Conservation (phyloP, 257 asterid genomes). For the Ehretia macrophylla region DNA sequence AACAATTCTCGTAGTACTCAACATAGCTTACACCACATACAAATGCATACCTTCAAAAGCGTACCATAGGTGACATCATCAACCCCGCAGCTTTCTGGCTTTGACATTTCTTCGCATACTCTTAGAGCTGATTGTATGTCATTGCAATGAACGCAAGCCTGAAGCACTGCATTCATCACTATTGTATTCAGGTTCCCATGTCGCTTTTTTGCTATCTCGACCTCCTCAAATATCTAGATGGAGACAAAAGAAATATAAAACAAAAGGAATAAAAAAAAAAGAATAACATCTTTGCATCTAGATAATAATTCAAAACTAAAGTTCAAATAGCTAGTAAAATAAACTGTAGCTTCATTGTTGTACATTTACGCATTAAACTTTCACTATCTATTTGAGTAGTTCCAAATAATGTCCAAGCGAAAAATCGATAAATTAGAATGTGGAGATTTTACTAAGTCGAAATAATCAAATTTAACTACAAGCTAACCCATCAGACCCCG, state of each 20-base stretch:
- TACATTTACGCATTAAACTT: no score
- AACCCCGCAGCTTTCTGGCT: slow-evolving; percentile 62
- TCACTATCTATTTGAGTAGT: no score
- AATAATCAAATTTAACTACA: no score
- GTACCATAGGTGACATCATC: slow-evolving; percentile 56
- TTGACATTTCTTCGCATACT: slow-evolving; percentile 58
- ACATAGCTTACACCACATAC: no score
- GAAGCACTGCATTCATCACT: slow-evolving; percentile 70
- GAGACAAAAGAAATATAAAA: not conserved
- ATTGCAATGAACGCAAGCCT: slow-evolving; percentile 61
- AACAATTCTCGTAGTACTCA: no score
- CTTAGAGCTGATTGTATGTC: slow-evolving; percentile 52
- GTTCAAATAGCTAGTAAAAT: not conserved
- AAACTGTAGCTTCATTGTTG: not conserved
- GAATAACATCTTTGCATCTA: no score
- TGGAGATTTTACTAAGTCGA: no score
- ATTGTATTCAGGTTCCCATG: slow-evolving; percentile 51
- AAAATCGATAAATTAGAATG: no score
- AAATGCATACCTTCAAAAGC: slow-evolving; percentile 52
- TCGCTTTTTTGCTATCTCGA: slow-evolving; percentile 45
- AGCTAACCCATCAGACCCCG: no score
- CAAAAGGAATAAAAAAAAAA: no score
- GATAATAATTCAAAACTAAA: not conserved
- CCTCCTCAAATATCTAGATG: slow-evolving; percentile 55
- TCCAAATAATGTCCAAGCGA: no score